Evolutionary conservation across 164 flowering plant genomes (phyloP).

Genomic region (Berberis thunbergii): DNA sequence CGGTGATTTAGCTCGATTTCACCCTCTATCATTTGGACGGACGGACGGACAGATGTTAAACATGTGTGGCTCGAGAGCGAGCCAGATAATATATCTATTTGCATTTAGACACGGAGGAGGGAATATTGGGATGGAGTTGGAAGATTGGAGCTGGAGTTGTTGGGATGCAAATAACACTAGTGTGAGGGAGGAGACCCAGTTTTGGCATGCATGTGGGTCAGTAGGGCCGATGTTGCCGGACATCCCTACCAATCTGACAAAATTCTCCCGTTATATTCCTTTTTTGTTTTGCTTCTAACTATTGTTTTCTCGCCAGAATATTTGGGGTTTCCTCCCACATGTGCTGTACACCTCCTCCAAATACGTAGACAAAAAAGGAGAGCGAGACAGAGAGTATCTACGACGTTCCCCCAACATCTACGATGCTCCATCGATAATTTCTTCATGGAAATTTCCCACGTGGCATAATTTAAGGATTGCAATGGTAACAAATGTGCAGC

Average conservation of each 20-base stretch:
- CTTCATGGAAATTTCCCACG: no score
- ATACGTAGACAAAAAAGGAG: no score
- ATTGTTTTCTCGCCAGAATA: background rate
- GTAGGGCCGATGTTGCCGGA: conserved; percentile 20
- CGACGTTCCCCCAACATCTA: no score
- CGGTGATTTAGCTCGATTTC: conserved; percentile 22
- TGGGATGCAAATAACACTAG: background rate
- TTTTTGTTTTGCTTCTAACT: background rate
- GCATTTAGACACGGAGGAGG: conserved; percentile 40
- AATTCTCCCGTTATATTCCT: background rate
- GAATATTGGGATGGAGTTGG: conserved; percentile 23
- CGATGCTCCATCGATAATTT: no score
- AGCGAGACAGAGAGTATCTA: background rate
- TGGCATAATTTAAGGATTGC: no score
- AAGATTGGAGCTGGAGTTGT: background rate
- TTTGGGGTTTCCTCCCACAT: background rate
- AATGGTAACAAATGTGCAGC: no score
- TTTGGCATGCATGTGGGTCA: conserved; percentile 10
- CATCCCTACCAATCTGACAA: conserved; percentile 11
- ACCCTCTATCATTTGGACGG: no score
- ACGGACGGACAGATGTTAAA: background rate
- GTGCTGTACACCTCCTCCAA: background rate
- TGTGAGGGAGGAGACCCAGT: background rate
- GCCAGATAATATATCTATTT: conserved; percentile 20
- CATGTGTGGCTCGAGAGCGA: conserved; percentile 17